Evolutionary conservation across 768 basidiomycete species (phyloP).

Genomic region (Nidularia pulvinata): DNA sequence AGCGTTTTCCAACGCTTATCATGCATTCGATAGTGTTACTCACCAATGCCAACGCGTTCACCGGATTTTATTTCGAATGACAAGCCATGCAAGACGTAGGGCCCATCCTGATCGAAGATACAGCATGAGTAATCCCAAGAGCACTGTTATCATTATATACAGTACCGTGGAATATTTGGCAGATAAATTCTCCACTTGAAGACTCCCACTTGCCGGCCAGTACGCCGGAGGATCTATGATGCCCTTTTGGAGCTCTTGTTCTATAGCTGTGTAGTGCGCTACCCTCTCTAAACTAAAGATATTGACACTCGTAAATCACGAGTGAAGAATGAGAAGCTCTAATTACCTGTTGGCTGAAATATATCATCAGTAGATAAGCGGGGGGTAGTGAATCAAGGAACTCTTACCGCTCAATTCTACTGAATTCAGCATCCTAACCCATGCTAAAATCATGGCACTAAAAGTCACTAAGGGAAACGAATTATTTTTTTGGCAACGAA

Average conservation of each 20-base stretch:
- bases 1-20: not conserved
- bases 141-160: not conserved
- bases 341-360: too few relatives aligned
- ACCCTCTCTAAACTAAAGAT: conserved; percentile 55
- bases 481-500: not conserved
- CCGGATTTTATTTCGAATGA: conserved; percentile 48
- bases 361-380: not conserved
- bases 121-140: not conserved
- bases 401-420: not conserved
- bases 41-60: conserved; percentile 51
- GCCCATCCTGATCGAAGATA: conserved; percentile 20
- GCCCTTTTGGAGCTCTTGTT: conserved; percentile 36
- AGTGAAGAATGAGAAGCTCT: too few relatives aligned
- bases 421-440: not conserved
- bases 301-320: too few relatives aligned
- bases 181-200: conserved; percentile 48
- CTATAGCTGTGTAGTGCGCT: conserved; percentile 55
- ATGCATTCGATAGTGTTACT: conserved; percentile 3
- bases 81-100: conserved; percentile 47
- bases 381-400: not conserved
- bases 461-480: conserved; percentile 15
- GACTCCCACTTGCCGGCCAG: conserved; percentile 58
- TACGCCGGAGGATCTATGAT: conserved; percentile 52
- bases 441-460: not conserved
- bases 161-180: conserved; percentile 46